Conservation (phyloP, 2,329 filamentous ascomycete genomes). For the Ophiostoma sp. region DNA sequence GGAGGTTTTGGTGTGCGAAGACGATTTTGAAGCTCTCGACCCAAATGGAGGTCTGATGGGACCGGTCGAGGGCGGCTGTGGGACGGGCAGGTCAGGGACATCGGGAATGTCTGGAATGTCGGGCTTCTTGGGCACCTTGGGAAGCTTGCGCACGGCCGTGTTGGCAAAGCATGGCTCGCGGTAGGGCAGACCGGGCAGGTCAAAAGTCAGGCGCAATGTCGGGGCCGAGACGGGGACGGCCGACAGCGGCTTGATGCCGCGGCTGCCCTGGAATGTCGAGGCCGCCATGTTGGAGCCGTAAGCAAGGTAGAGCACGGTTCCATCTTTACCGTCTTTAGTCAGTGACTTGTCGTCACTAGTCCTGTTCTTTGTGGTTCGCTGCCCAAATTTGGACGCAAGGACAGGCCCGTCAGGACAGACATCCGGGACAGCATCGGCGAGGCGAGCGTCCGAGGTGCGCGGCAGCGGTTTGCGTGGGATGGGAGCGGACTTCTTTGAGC, state of each 20-base stretch:
- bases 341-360: too few relatives aligned
- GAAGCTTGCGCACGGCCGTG: conserved; percentile 52
- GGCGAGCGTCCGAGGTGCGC: conserved; percentile 37
- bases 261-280: conserved; percentile 70
- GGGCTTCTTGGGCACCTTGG: conserved; percentile 30
- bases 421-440: conserved; percentile 32
- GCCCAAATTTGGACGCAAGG: neutral
- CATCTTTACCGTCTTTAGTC: neutral
- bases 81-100: conserved; percentile 20
- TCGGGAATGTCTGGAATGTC: conserved; percentile 13
- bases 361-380: neutral
- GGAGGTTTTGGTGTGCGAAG: too few relatives aligned
- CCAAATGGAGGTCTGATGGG: conserved; percentile 3
- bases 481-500: neutral
- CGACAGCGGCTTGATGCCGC: conserved; percentile 76
- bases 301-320: conserved; percentile 68
- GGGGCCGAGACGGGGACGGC: conserved; percentile 79
- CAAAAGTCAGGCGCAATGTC: conserved; percentile 71
- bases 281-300: conserved; percentile 87
- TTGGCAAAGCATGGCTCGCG: conserved; percentile 90
- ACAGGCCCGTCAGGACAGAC: conserved; percentile 24
- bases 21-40: neutral
- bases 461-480: conserved; percentile 29
- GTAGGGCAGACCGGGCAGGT: conserved; percentile 81
- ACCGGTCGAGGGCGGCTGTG: conserved; percentile 20